Percentiles rank a stretch among this genome's conserved stretches.
Conservation (phyloP, 305 asterid genomes). For the Petunia hybrid region DNA sequence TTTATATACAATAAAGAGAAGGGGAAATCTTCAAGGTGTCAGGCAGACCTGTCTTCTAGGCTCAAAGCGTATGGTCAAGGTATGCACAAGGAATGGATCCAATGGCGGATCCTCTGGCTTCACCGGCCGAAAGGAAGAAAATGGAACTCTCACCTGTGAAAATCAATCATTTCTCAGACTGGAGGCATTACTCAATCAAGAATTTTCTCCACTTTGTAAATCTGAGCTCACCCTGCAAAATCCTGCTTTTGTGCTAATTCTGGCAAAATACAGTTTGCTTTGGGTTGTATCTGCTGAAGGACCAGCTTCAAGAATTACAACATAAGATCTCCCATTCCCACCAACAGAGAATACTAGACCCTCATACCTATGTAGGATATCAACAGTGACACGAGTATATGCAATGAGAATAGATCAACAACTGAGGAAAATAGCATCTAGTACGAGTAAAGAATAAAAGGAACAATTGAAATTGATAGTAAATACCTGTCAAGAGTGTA, state of each 20-base stretch:
- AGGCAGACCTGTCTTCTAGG: constrained; percentile 88
- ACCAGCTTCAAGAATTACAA: constrained; percentile 90
- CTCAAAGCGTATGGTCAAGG: constrained; percentile 93
- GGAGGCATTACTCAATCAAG: constrained; percentile 17
- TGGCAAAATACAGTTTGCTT: constrained; percentile 83
- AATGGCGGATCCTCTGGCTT: constrained; percentile 89
- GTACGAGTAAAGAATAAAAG: not conserved
- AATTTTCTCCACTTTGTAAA: constrained; percentile 9
- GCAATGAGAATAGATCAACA: not conserved
- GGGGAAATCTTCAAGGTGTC: not conserved
- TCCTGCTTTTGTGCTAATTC: constrained; percentile 93
- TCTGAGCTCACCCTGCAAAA: constrained; percentile 86
- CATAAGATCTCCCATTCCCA: constrained; percentile 94
- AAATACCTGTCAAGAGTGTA: constrained; percentile 89
- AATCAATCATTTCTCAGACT: not conserved
- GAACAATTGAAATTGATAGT: not conserved
- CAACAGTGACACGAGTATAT: constrained; percentile 29
- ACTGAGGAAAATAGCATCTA: not conserved
- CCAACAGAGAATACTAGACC: constrained; percentile 95
- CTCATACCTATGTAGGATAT: constrained; percentile 67
- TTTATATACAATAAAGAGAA: not conserved
- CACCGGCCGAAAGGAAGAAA: constrained; percentile 89
- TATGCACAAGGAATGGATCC: constrained; percentile 96
- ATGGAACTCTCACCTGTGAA: constrained; percentile 90
- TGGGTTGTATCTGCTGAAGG: constrained; percentile 76